Percentiles rank a stretch among this genome's conserved stretches.
phyloP scores from a whole-genome alignment of 495 filamentous ascomycete species.

The Darksidea phi region DNA sequence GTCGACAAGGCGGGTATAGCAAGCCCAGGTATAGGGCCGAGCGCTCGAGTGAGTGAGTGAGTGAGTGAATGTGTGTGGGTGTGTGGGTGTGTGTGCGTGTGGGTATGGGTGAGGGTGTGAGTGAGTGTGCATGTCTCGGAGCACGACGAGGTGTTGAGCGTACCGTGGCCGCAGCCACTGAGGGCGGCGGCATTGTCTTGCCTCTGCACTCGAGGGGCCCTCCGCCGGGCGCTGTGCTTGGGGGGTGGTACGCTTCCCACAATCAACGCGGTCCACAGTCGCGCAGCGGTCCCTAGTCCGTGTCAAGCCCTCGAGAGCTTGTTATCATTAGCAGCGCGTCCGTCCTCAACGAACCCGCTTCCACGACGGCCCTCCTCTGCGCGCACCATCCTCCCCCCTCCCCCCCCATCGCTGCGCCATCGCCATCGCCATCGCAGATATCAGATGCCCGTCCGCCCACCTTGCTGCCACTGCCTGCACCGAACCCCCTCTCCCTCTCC shows the following conservation, averaged over 20 bases:
- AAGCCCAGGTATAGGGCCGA: conserved; percentile 11
- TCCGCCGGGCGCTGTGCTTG: too few species aligned
- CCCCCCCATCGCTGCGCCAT: background rate
- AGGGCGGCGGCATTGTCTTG: background rate
- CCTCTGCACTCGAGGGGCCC: too few species aligned
- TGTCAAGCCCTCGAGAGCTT: conserved; percentile 1
- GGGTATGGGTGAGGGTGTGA: background rate
- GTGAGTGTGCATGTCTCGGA: background rate
- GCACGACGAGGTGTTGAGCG: background rate
- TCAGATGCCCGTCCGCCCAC: background rate
- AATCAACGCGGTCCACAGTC: background rate
- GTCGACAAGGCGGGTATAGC: conserved; percentile 23
- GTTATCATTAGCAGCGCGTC: background rate
- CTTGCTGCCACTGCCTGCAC: too few species aligned
- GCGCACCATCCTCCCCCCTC: background rate
- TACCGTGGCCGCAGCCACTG: too few species aligned
- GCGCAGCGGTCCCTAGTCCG: conserved; percentile 13
- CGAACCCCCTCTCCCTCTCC: too few species aligned
- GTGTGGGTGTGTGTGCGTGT: background rate
- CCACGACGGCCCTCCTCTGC: background rate
- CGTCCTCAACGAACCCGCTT: background rate
- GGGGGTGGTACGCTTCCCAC: background rate
- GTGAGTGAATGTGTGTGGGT: background rate
- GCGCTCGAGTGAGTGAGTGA: background rate
- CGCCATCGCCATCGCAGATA: too few species aligned